Evolutionary conservation across 192 early-diverging fungal genomes (phyloP).

Genomic region (Coemansia sp.): DNA sequence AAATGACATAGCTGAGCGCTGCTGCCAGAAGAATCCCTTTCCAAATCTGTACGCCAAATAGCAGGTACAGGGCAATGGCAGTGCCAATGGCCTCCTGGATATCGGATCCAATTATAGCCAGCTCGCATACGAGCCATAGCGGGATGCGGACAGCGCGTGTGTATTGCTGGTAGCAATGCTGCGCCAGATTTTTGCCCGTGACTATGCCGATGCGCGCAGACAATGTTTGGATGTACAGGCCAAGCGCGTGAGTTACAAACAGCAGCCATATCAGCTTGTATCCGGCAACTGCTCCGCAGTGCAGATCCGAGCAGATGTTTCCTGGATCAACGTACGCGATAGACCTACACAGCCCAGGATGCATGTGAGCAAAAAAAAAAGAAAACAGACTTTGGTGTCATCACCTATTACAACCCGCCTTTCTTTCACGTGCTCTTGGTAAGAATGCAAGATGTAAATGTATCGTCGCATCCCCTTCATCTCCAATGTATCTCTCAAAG

Average conservation of each 20-base stretch:
- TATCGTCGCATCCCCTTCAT: no score
- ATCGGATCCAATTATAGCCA: slow-evolving; percentile 70
- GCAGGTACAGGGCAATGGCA: slow-evolving; percentile 79
- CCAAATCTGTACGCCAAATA: slow-evolving; percentile 68
- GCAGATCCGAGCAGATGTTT: slow-evolving; percentile 70
- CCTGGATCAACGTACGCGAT: slow-evolving; percentile 74
- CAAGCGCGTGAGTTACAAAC: slow-evolving; percentile 63
- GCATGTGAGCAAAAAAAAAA: background rate
- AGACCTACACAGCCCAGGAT: no score
- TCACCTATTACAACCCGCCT: no score
- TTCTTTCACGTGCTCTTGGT: no score
- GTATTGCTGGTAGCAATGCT: slow-evolving; percentile 55
- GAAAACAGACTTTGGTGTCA: no score
- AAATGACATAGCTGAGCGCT: slow-evolving; percentile 74
- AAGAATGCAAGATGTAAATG: no score
- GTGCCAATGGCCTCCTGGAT: slow-evolving; percentile 87
- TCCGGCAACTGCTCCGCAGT: slow-evolving; percentile 66
- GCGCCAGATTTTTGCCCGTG: slow-evolving; percentile 64
- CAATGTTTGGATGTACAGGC: slow-evolving; percentile 63
- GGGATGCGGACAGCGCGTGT: slow-evolving; percentile 34
- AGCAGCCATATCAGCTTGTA: slow-evolving; percentile 68
- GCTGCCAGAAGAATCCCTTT: slow-evolving; percentile 77
- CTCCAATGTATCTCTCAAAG: no score
- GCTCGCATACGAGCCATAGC: slow-evolving; percentile 63
- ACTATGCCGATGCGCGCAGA: slow-evolving; percentile 65